These are phyloP conservation scores for Pichia sp. DNA, from an alignment of 1,139 yeast genomes.

Conservation along the genomic window DNA sequence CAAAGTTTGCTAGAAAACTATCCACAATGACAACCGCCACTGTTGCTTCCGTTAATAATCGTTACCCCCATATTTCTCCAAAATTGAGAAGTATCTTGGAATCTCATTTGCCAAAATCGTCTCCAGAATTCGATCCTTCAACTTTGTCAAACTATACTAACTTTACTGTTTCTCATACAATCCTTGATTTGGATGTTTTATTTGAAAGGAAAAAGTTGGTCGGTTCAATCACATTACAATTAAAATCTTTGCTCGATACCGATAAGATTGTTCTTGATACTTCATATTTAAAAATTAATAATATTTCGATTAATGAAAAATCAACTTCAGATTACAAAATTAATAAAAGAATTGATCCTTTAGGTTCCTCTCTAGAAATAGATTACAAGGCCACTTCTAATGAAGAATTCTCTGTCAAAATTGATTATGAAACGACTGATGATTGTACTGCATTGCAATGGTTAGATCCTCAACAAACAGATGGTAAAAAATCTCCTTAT, in stretches of 20 bases:
- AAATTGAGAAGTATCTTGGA: conserved; percentile 22
- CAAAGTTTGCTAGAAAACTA: neutral
- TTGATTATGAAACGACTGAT: conserved; percentile 61
- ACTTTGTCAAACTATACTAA: conserved; percentile 64
- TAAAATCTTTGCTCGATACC: conserved; percentile 31
- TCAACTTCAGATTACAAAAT: conserved; percentile 32
- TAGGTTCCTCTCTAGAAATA: conserved; percentile 60
- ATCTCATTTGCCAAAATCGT: conserved; percentile 35
- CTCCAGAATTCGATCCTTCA: conserved; percentile 67
- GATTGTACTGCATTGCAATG: conserved; percentile 84
- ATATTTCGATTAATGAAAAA: conserved; percentile 41
- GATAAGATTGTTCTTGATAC: conserved; percentile 55
- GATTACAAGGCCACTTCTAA: conserved; percentile 14
- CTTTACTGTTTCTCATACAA: conserved; percentile 48
- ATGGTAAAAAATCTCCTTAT: conserved; percentile 65
- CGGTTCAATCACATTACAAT: conserved; percentile 51
- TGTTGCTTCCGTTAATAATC: too few relatives aligned
- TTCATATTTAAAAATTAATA: conserved; percentile 50
- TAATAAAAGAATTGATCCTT: conserved; percentile 48
- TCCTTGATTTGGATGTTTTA: conserved; percentile 46
- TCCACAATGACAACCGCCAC: neutral
- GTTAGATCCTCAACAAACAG: conserved; percentile 72
- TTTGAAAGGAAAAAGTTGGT: conserved; percentile 47
- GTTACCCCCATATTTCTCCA: conserved; percentile 25
- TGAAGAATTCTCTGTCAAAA: conserved; percentile 31